Percentiles rank a stretch among this genome's conserved stretches.
Conservation (phyloP, 495 filamentous ascomycete genomes). For the Daldinia caldariorum region DNA sequence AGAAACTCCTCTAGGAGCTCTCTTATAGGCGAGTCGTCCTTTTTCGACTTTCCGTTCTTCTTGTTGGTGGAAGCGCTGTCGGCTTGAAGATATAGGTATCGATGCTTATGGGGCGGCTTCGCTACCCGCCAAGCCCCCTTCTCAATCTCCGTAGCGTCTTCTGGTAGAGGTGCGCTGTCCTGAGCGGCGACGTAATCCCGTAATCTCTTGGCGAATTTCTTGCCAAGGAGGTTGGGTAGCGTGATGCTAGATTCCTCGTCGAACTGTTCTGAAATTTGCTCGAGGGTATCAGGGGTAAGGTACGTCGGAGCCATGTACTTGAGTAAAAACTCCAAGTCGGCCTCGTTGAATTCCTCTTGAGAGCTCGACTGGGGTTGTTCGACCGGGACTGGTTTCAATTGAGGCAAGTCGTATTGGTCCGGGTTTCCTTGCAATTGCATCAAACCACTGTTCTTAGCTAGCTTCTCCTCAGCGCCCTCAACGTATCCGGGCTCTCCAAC, state of each 20-base stretch:
- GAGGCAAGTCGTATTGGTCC: constrained; percentile 85
- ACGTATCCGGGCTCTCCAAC: constrained; percentile 93
- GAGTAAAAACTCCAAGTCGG: constrained; percentile 85
- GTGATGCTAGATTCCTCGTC: constrained; percentile 82
- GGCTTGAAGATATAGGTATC: constrained; percentile 82
- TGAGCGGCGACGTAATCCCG: constrained; percentile 72
- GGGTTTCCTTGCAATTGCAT: constrained; percentile 91
- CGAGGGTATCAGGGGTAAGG: constrained; percentile 91
- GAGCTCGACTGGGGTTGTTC: constrained; percentile 56
- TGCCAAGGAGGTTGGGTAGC: constrained; percentile 77
- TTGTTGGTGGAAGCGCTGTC: constrained; percentile 22
- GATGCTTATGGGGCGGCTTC: constrained; percentile 92
- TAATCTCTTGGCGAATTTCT: constrained; percentile 76
- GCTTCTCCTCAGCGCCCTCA: constrained; percentile 84
- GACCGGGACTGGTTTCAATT: constrained; percentile 64
- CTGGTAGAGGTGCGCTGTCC: constrained; percentile 61
- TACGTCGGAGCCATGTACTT: constrained; percentile 90
- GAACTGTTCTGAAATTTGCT: constrained; percentile 81
- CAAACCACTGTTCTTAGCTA: constrained; percentile 87
- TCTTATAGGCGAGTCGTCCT: constrained; percentile 67
- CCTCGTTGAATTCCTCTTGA: constrained; percentile 70
- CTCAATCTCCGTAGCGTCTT: constrained; percentile 66
- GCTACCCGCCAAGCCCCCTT: constrained; percentile 76
- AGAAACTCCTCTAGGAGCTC: constrained; percentile 81
- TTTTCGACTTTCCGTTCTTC: constrained; percentile 14